Percentiles rank a stretch among this genome's conserved stretches.
Conservation (phyloP, 208 protist genomes). For the Acanthamoeba royreba region DNA sequence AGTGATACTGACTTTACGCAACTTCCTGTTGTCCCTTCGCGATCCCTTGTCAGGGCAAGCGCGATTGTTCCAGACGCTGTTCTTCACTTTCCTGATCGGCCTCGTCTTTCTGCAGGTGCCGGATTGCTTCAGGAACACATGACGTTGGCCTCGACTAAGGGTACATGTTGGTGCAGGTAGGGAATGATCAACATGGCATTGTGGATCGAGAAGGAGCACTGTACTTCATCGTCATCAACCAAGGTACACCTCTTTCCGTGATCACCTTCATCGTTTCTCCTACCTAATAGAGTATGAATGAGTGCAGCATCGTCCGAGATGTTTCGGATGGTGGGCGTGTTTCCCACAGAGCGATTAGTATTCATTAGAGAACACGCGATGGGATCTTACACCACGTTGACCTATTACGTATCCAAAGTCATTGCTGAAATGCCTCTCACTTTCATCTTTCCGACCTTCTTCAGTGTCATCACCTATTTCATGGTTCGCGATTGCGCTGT, state of each 20-base stretch:
- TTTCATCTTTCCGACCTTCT: not conserved
- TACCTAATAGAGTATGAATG: not conserved
- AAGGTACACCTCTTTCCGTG: not conserved
- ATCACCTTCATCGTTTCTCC: not conserved
- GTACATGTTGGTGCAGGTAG: not conserved
- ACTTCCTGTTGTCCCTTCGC: not conserved
- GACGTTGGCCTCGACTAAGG: not conserved
- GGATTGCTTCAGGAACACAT: not conserved
- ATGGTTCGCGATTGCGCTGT: not conserved
- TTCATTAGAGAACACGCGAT: not conserved
- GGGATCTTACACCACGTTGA: not conserved
- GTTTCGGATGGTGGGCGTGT: not conserved
- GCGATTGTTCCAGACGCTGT: not conserved
- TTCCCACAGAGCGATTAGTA: not conserved
- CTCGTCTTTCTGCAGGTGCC: not conserved
- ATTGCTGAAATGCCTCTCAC: not conserved
- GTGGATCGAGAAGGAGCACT: not conserved
- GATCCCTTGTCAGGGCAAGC: not conserved
- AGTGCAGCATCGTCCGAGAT: not conserved
- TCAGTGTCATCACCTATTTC: not conserved
- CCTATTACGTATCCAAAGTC: not conserved
- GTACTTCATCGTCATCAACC: not conserved
- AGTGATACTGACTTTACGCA: not conserved
- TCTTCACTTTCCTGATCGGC: not conserved
- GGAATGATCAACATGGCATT: not conserved